Evolutionary conservation across 192 early-diverging fungal species (phyloP), one percentile per base, ranked within the genome.

Genomic region (Coemansia aciculifera): DNA sequence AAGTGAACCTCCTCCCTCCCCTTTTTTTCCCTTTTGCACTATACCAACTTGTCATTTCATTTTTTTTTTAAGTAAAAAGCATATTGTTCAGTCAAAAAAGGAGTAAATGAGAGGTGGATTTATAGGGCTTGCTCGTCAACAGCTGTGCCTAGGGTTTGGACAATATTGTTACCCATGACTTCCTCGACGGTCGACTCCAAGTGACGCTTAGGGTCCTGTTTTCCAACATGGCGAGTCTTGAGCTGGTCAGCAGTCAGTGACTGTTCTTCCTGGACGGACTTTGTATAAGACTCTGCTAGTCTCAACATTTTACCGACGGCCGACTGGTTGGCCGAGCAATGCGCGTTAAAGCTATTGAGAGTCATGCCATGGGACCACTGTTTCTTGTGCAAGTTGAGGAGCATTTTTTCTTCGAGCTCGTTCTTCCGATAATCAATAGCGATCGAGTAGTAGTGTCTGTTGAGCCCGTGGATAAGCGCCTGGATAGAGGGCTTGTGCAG

Each of bases 391-490:
- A 99, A 72, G 77, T 99, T 99, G 56, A 99, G 85, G 39, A 99
- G 78, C 98, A 99, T 99, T 82, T 98, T 94, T 82, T 99, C 93
- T 81, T 99, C 98, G 19, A 99, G 88, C 84, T 97, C 94, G 75
- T 99, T 99, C 85, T 99, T 99, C 66, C 98, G 87, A 84, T 99
- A 99, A 76, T 98, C 96, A 74, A 99, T 99, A 40, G 92, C 95
- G 74, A 99, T 98, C 29, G 96, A 98, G 77, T 99, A 99, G 78
- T 99, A 99, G 74, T 99, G 96, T 32, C 96, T 87, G 85, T 98
- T 99, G 59, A 99, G 79, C 8, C 98, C 98, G 71, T 99, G 96
- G 51, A 99, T 94, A 59, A 98, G 85, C 19, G 97, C 96, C 83
- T 97, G 95, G 71, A 99, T 96, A 66, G 89, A 95, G 21, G 96